phyloP scores from a whole-genome alignment of 2,329 filamentous ascomycete genomes.

The Fusarium equiseti region DNA sequence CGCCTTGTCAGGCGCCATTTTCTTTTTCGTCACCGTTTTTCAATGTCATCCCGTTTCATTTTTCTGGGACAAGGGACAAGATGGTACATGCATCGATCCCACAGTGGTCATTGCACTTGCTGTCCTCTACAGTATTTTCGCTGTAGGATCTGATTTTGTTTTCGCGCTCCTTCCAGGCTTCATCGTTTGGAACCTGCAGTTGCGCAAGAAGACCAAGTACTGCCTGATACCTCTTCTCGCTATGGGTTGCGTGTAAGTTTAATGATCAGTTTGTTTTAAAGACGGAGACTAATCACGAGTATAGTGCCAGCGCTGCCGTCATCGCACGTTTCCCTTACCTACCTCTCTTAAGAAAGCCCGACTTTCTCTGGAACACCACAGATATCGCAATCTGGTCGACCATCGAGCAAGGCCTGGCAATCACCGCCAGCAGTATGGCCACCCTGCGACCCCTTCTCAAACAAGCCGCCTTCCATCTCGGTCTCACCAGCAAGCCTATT shows the following conservation, averaged over 20 bases:
- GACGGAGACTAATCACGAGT: neutral
- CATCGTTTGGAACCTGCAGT: constrained; percentile 65
- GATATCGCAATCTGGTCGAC: constrained; percentile 61
- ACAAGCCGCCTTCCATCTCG: constrained; percentile 22
- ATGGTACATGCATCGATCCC: constrained; percentile 46
- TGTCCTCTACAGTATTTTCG: constrained; percentile 61
- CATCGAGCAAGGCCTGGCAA: constrained; percentile 58
- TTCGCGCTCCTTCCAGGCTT: constrained; percentile 63
- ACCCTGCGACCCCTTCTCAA: constrained; percentile 58
- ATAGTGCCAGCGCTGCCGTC: constrained; percentile 56
- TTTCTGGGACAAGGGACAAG: constrained; percentile 47
- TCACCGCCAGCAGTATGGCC: constrained; percentile 58
- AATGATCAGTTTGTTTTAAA: neutral
- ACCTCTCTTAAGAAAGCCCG: constrained; percentile 49
- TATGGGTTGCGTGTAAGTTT: constrained; percentile 62
- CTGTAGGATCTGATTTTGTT: constrained; percentile 60
- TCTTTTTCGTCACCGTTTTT: constrained; percentile 50
- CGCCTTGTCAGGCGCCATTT: constrained; percentile 46
- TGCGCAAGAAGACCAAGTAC: constrained; percentile 61
- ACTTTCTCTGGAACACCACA: constrained; percentile 57
- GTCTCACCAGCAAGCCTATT: constrained; percentile 33
- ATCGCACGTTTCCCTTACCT: constrained; percentile 54
- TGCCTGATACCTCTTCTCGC: constrained; percentile 63
- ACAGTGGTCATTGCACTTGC: constrained; percentile 61
- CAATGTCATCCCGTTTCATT: constrained; percentile 48